These are phyloP conservation scores for Pyrenula aspistea DNA, from an alignment of 495 filamentous ascomycete genomes.

Conservation along the genomic window DNA sequence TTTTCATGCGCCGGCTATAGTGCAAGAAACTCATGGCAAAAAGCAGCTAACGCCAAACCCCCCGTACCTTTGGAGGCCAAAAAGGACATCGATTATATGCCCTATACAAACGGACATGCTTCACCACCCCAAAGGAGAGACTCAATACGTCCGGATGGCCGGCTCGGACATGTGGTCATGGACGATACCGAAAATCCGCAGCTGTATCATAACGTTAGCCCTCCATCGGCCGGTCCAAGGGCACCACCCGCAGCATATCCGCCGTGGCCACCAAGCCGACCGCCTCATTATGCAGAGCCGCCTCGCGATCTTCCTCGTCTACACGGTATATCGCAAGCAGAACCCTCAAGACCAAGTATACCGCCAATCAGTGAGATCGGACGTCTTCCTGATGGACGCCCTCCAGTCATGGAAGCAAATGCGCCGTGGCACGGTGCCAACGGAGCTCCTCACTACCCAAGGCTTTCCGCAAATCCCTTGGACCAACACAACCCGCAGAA, in stretches of 20 bases:
- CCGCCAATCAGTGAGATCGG: neutral
- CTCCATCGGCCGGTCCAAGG: neutral
- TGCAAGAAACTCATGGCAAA: conserved; percentile 61
- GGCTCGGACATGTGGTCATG: conserved; percentile 26
- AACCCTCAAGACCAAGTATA: neutral
- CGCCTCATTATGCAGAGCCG: neutral
- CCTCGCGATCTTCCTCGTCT: neutral
- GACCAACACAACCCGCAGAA: neutral
- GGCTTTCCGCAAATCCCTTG: neutral
- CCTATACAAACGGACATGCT: conserved; percentile 33
- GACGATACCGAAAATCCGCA: conserved; percentile 29
- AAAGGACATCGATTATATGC: conserved; percentile 43
- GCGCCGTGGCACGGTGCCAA: neutral
- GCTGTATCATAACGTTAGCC: neutral
- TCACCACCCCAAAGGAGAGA: conserved; percentile 22
- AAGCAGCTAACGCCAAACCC: conserved; percentile 43
- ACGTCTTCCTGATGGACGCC: neutral
- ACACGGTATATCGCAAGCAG: neutral
- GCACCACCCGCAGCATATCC: neutral
- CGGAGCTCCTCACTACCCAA: neutral
- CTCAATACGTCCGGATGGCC: conserved; percentile 24
- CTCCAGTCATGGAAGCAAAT: neutral
- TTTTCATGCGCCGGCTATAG: conserved; percentile 94
- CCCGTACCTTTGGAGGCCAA: conserved; percentile 80
- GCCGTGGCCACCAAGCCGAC: neutral